Conservation (phyloP, 1,284 basidiomycete species). For the Phylloboletellus chloephorus region DNA sequence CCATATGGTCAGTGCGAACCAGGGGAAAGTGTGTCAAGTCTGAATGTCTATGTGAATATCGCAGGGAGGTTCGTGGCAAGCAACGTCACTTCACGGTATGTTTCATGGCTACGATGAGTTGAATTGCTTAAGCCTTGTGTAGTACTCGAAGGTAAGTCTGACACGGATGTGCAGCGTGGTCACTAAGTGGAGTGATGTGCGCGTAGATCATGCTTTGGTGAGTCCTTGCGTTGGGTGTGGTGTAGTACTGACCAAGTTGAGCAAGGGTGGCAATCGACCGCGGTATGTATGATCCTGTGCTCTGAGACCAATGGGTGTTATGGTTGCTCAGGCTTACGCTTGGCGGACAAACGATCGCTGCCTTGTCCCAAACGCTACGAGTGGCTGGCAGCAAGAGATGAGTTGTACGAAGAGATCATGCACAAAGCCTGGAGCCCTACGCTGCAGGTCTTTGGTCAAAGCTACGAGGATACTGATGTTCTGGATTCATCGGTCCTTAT, state of each 20-base stretch:
- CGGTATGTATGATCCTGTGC: slow-evolving; percentile 38
- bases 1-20: slow-evolving; percentile 59
- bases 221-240: slow-evolving; percentile 4
- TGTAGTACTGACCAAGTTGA: slow-evolving; percentile 8
- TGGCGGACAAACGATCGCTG: slow-evolving; percentile 84
- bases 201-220: slow-evolving; percentile 81
- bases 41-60: slow-evolving; percentile 20
- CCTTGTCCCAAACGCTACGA: slow-evolving; percentile 66
- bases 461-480: slow-evolving; percentile 67
- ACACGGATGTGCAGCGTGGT: slow-evolving; percentile 1
- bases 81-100: slow-evolving; percentile 79
- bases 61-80: slow-evolving; percentile 79
- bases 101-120: slow-evolving; percentile 4
- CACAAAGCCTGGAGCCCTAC: slow-evolving; percentile 71
- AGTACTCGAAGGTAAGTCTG: slow-evolving; percentile 77
- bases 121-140: slow-evolving; percentile 11
- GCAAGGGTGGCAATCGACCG: slow-evolving; percentile 88
- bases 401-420: slow-evolving; percentile 84
- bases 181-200: slow-evolving; percentile 4
- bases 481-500: slow-evolving; percentile 74
- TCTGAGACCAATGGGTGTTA: background rate
- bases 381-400: slow-evolving; percentile 75
- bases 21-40: slow-evolving; percentile 19
- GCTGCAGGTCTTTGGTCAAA: slow-evolving; percentile 66
- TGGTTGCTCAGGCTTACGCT: slow-evolving; percentile 56